Conservation (phyloP, 495 filamentous ascomycete species). For the Aspergillus sparsus region DNA sequence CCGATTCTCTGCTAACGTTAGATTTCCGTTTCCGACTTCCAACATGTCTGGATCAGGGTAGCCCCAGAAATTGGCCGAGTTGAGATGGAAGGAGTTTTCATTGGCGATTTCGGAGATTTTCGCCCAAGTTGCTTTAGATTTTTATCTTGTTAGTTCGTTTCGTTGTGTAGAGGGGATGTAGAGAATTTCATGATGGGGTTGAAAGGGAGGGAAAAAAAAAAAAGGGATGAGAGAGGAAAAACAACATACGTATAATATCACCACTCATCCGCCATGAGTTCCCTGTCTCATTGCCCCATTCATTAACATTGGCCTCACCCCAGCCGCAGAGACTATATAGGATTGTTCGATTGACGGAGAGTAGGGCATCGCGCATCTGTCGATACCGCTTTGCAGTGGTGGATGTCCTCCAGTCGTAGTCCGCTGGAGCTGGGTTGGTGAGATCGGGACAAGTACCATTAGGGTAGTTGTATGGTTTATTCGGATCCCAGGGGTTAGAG, state of each 20-base stretch:
- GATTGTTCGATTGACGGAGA: constrained; percentile 53
- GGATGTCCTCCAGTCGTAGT: constrained; percentile 55
- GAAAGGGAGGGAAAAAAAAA: constrained; percentile 16
- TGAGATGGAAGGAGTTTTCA: constrained; percentile 48
- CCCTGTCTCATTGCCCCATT: constrained; percentile 53
- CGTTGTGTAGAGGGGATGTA: not conserved
- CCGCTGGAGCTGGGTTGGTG: constrained; percentile 40
- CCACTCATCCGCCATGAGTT: constrained; percentile 58
- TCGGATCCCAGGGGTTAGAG: constrained; percentile 8
- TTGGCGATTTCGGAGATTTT: constrained; percentile 46
- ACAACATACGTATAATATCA: constrained; percentile 50
- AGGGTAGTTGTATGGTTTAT: constrained; percentile 20
- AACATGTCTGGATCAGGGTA: constrained; percentile 69
- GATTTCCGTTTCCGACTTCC: constrained; percentile 63
- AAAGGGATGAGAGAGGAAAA: constrained; percentile 13
- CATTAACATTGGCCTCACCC: constrained; percentile 55
- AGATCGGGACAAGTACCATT: constrained; percentile 47
- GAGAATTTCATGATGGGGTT: too few species aligned
- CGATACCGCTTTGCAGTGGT: constrained; percentile 55
- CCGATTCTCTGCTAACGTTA: constrained; percentile 51
- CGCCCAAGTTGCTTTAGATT: constrained; percentile 35
- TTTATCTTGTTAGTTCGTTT: constrained; percentile 1
- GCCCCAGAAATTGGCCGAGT: constrained; percentile 54
- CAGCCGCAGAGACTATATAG: constrained; percentile 68
- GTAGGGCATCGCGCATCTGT: constrained; percentile 62